phyloP scores from a whole-genome alignment of 2,329 filamentous ascomycete species.

The Aspergillus quadrilineatus region DNA sequence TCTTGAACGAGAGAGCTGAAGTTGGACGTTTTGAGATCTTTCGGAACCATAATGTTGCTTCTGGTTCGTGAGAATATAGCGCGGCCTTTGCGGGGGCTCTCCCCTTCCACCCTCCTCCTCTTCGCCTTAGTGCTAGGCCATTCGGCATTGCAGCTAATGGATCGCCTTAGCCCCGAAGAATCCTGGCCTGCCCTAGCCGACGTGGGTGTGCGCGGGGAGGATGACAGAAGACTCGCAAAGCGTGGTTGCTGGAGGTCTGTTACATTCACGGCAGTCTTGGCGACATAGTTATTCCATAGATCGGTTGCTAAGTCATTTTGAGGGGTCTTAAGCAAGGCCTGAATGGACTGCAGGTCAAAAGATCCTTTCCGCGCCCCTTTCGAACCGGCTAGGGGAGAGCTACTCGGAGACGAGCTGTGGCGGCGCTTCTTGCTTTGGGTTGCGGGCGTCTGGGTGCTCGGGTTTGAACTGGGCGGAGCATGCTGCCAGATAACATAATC shows the following conservation, averaged over 20 bases:
- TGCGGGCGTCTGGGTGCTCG: slow-evolving; percentile 46
- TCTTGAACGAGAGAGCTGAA: slow-evolving; percentile 64
- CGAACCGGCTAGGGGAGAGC: slow-evolving; percentile 59
- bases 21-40: slow-evolving; percentile 45
- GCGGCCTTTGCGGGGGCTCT: slow-evolving; percentile 47
- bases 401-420: slow-evolving; percentile 70
- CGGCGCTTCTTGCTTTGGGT: slow-evolving; percentile 62
- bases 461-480: slow-evolving; percentile 43
- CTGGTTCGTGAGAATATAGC: slow-evolving; percentile 43
- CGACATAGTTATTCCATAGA: slow-evolving; percentile 73
- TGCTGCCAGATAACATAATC: slow-evolving; percentile 63
- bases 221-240: slow-evolving; percentile 66
- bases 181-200: slow-evolving; percentile 45
- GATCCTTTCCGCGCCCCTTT: slow-evolving; percentile 41
- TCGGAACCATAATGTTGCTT: slow-evolving; percentile 40
- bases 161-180: slow-evolving; percentile 57
- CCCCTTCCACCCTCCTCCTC: slow-evolving; percentile 59
- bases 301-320: slow-evolving; percentile 71
- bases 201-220: slow-evolving; percentile 65
- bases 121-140: slow-evolving; percentile 65
- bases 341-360: slow-evolving; percentile 60
- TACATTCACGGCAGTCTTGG: slow-evolving; percentile 49
- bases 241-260: slow-evolving; percentile 55
- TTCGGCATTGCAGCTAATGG: slow-evolving; percentile 67
- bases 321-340: slow-evolving; percentile 62